Conservation (phyloP, 768 basidiomycete species). For the Leccinum aurantiacum region DNA sequence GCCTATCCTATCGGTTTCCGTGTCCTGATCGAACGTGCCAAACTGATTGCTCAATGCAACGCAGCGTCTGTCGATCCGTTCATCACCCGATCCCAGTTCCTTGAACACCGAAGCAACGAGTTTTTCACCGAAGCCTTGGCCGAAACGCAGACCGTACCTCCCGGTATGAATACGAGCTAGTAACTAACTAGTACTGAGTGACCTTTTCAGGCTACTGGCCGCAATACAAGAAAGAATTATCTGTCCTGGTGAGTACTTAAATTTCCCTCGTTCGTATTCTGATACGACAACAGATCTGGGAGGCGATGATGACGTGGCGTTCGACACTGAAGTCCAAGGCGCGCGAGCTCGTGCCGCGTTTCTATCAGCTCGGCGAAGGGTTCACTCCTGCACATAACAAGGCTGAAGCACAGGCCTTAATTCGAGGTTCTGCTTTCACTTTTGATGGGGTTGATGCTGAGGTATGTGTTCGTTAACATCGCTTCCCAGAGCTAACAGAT, state of each 20-base stretch:
- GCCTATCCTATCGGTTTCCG: neutral
- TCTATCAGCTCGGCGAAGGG: neutral
- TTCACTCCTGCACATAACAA: neutral
- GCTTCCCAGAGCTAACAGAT: neutral
- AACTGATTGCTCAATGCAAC: neutral
- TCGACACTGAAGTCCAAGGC: slow-evolving; percentile 1
- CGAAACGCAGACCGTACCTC: neutral
- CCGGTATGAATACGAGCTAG: neutral
- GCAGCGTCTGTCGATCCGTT: neutral
- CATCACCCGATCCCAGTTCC: neutral
- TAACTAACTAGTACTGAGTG: neutral
- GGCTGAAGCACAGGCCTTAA: neutral
- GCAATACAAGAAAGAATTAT: neutral
- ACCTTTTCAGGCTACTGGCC: neutral
- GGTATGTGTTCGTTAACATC: neutral
- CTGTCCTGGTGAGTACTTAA: neutral
- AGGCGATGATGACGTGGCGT: neutral
- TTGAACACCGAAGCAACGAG: neutral
- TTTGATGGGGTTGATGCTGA: neutral
- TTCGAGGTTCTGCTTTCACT: neutral
- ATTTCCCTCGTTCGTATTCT: neutral
- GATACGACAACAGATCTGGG: neutral
- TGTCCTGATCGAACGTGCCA: neutral
- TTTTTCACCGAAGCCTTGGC: neutral
- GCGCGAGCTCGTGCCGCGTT: neutral